phyloP scores from a whole-genome alignment of 257 asterid genomes.

The Gentiana straminea region DNA sequence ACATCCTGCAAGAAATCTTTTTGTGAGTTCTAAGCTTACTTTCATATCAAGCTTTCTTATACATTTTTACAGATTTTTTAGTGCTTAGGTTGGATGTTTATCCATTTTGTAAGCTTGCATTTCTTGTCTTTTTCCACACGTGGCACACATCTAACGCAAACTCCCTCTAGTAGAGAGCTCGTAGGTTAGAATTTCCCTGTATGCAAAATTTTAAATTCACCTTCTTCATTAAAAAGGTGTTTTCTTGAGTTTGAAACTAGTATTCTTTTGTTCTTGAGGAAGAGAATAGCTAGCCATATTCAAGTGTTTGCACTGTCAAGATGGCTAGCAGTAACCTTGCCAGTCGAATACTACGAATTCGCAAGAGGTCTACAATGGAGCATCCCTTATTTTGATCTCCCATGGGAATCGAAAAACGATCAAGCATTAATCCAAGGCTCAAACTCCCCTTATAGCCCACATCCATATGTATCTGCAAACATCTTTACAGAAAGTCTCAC shows the following conservation, averaged over 20 bases:
- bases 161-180: no score
- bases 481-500: constrained; percentile 24
- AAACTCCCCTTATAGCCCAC: constrained; percentile 36
- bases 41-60: no score
- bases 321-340: constrained; percentile 73
- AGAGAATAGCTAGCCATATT: constrained; percentile 84
- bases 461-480: constrained; percentile 21
- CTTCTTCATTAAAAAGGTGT: no score
- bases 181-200: background rate
- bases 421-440: constrained; percentile 41
- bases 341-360: constrained; percentile 78
- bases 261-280: constrained; percentile 17
- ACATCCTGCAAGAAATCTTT: constrained; percentile 70
- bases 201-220: background rate
- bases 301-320: constrained; percentile 71
- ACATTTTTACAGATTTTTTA: no score
- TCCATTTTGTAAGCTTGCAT: background rate
- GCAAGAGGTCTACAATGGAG: constrained; percentile 84
- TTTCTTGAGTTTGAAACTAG: background rate
- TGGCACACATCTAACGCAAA: no score
- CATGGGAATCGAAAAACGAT: constrained; percentile 54
- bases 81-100: no score
- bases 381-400: constrained; percentile 76
- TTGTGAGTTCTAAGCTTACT: constrained; percentile 37
- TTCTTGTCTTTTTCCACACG: no score